Percentiles rank a stretch among this genome's conserved stretches.
Evolutionary conservation across 208 protist species (phyloP).

Genomic region (Acanthamoeba polyphaga): DNA sequence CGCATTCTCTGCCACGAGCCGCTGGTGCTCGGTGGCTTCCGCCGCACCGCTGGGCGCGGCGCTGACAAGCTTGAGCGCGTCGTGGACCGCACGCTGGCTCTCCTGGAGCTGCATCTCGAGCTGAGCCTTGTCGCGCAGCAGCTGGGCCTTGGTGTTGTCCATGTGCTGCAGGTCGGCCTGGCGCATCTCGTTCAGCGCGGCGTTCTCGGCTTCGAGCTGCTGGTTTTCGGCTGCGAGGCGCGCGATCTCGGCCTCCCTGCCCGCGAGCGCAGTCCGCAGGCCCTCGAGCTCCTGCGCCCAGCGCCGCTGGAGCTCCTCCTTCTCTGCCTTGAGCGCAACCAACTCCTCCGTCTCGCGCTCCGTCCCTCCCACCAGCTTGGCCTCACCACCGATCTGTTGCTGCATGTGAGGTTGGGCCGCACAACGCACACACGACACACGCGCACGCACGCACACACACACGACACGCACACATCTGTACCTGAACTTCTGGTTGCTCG

Average conservation of each 20-base stretch:
- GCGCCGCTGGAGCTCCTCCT: background rate
- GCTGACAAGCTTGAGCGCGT: background rate
- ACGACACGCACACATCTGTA: background rate
- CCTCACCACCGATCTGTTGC: background rate
- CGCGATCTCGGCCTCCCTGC: background rate
- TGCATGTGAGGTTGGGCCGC: background rate
- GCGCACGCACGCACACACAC: background rate
- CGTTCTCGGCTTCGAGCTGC: slow-evolving; percentile 40
- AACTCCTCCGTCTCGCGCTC: background rate
- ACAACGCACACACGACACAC: background rate
- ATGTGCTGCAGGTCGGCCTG: background rate
- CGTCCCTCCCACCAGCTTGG: background rate
- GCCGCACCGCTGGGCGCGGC: background rate
- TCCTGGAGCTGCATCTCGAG: background rate
- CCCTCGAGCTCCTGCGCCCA: background rate
- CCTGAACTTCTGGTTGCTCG: background rate
- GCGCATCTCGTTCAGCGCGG: background rate
- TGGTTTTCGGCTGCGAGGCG: background rate
- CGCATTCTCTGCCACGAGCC: background rate
- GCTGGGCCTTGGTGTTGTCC: background rate
- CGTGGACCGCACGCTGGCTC: background rate
- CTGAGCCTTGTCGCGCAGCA: background rate
- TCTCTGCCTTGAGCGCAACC: background rate
- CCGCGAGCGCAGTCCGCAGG: background rate
- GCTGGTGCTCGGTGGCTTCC: background rate